Conservation (phyloP, 163 green algal genomes). For the Chlamydomonas reinhardtii region DNA sequence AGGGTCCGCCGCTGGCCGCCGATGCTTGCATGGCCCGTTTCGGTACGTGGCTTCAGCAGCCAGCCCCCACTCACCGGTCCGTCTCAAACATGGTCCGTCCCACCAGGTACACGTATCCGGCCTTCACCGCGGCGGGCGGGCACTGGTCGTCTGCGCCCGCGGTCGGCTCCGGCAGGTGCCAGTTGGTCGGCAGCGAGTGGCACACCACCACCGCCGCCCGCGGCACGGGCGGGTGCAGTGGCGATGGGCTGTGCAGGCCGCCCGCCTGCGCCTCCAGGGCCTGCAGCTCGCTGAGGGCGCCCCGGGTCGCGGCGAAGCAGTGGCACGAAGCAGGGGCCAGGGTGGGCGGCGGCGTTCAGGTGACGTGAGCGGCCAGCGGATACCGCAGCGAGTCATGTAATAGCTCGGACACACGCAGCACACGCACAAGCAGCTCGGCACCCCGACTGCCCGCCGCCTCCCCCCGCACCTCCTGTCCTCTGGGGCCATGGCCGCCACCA, state of each 20-base stretch:
- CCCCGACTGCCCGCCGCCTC: not conserved
- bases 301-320: too few relatives aligned
- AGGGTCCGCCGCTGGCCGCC: too few relatives aligned
- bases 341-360: too few relatives aligned
- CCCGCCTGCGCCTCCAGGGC: slow-evolving; percentile 38
- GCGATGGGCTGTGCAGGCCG: not conserved
- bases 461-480: slow-evolving; percentile 32
- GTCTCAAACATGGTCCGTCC: slow-evolving; percentile 90
- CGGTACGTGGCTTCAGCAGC: too few relatives aligned
- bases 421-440: not conserved
- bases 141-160: slow-evolving; percentile 65
- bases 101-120: slow-evolving; percentile 68
- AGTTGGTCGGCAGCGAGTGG: slow-evolving; percentile 84
- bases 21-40: too few relatives aligned
- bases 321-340: not conserved
- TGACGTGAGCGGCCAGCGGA: too few relatives aligned
- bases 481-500: slow-evolving; percentile 50
- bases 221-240: not conserved
- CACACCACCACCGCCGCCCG: slow-evolving; percentile 71
- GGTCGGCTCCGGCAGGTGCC: slow-evolving; percentile 61
- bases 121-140: slow-evolving; percentile 63
- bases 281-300: slow-evolving; percentile 55
- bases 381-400: too few relatives aligned
- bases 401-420: not conserved
- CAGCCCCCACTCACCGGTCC: slow-evolving; percentile 54